Evolutionary conservation across 352 stramenopile genomes (phyloP), one percentile per base, ranked within the genome.

Genomic region (Phytophthora sp.): DNA sequence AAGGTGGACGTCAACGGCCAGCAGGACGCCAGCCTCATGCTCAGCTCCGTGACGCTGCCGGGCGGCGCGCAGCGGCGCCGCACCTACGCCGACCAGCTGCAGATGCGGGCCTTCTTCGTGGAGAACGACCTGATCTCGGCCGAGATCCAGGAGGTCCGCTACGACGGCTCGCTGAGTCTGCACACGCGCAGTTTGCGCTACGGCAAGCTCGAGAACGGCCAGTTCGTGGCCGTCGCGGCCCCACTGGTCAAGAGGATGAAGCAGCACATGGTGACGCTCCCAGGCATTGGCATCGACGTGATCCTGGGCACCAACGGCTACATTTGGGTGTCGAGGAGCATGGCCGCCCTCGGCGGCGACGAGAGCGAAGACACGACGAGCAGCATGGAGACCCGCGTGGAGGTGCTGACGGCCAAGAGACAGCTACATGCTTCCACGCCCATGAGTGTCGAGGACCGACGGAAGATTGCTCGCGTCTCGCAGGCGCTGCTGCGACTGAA

Each of bases 111-210:
- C 35, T 93, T 99, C 58, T 98, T 97, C 60, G 82, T 90, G 42
- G 96, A 99, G 77, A 96, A 97, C 59, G 97, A 99, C 72, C 79
- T 99, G 28, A 96, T 99, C 49, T 98, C 91, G 54, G 96, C 95
- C 31, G 83, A 94, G 69, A 88, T 92, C 66, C 83, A 94, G 62
- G 86, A 94, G 52, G 83, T 94, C 45, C 83, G 83, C 9, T 91
- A 94, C 56, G 95, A 99, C 72, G 95, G 95, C n/a, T 94, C 87
- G 20, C 71, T 99, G 10, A 89, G 84, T 48, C 84, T 99, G 39
- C 96, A 99, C 77, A 98, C 96, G 35, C 89, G 96, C 65, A 97
- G 78, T 66, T 74, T 98, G 58, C 84, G 93, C 41, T 99, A 99
- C 70, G 96, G 96, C 8, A 98, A 98, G 71, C 87, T 94, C 17